Evolutionary conservation across 257 asterid genomes (phyloP).

Genomic region (Scutellaria baicalensis): DNA sequence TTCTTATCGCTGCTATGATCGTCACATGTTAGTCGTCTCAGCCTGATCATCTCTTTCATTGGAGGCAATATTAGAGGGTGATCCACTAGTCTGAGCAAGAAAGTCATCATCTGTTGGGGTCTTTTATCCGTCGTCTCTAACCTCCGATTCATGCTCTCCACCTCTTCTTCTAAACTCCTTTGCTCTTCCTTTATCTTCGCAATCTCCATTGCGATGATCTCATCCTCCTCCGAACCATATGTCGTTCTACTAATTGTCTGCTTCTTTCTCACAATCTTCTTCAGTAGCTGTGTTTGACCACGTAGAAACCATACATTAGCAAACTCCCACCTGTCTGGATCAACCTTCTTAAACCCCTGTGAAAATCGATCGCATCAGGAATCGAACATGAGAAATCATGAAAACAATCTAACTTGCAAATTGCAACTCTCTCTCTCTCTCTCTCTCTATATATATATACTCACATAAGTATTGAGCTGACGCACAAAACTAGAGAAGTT

Average conservation of each 20-base stretch:
- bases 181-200: slow-evolving; percentile 60
- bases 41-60: slow-evolving; percentile 32
- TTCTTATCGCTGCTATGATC: slow-evolving; percentile 29
- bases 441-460: no score
- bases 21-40: background rate
- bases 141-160: slow-evolving; percentile 63
- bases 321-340: slow-evolving; percentile 87
- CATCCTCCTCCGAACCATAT: slow-evolving; percentile 1
- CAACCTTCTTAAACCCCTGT: slow-evolving; percentile 82
- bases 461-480: slow-evolving; percentile 87
- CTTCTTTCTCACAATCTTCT: slow-evolving; percentile 56
- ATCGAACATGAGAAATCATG: background rate
- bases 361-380: background rate
- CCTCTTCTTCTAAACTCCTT: slow-evolving; percentile 44
- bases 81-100: slow-evolving; percentile 59
- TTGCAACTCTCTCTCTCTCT: no score
- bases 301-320: slow-evolving; percentile 90
- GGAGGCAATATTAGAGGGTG: slow-evolving; percentile 61
- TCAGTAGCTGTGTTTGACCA: slow-evolving; percentile 61
- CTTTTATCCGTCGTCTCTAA: slow-evolving; percentile 78
- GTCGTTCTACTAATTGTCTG: slow-evolving; percentile 16
- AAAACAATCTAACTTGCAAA: background rate
- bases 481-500: slow-evolving; percentile 95
- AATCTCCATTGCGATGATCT: slow-evolving; percentile 14
- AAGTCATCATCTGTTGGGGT: slow-evolving; percentile 84